Base-by-base conservation (phyloP, 2,329 filamentous ascomycete genomes). In the Tolypocladium cylindrosporum region DNA sequence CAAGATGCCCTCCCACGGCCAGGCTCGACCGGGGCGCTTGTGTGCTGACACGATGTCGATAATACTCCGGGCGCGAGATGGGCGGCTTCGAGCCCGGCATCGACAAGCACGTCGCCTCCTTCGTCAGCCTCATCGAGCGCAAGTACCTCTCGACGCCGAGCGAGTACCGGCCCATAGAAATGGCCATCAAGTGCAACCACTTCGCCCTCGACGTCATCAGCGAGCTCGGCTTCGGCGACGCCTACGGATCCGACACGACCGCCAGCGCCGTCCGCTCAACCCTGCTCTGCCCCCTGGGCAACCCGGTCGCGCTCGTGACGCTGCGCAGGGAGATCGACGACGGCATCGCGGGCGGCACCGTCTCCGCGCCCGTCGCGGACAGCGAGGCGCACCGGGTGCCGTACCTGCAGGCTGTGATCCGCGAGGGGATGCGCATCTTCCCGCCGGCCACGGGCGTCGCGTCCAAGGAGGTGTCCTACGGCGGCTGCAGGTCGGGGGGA, bases 201-300 rank as follows among this genome's bases (percentile, higher is more conserved):
- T 78, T 83, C 58, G 81, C 80, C 0, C 68, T 84, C 5, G 82
- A 84, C 60, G 75, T 82, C 39, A 81, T 85, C 62, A 79, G 74
- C 40, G 74, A 75, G 50, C 65, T 84, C 11, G 78, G 77, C 0
- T 78, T 83, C 55, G 81, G 80, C 21, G 62, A 76, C 45, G 65
- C 74, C 0, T 80, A 82, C 59, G 79, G 59, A 0, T 60, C 59
- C 10, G 59, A 60, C 50, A 72, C 71, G 54, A 67, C 62, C 0
- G 78, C 81, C 1, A 79, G 77, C 0, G 74, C 76, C 3, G 72
- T 84, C 21, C 76, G 80, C 5, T 69, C 74, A 36, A 79, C 74
- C 5, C 55, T 83, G 50, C 74, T 82, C 37, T 74, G 77, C 65
- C 65, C 83, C 58, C 72, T 77, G 45, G 78, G 74, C 19, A 76